Base-by-base conservation (phyloP, 2,329 filamentous ascomycete genomes). In the Diaporthe aspalathi region DNA sequence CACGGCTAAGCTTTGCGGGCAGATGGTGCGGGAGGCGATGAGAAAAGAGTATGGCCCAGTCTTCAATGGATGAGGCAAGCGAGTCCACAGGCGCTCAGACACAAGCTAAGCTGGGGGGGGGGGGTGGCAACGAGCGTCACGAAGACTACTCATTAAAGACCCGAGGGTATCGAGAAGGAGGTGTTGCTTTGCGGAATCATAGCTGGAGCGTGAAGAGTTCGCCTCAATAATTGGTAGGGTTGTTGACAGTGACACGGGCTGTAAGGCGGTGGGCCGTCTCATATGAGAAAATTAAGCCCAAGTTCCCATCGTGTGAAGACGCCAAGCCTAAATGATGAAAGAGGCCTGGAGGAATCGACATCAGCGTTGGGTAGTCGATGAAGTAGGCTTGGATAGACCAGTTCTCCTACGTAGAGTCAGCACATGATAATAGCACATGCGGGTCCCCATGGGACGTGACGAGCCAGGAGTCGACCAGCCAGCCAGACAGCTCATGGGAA, bases 11-110 rank as follows among this genome's bases (percentile, higher is more conserved):
- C 81, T 92, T 53, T 93, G 91, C 76, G 91, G 90, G 1, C 86
- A 91, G 76, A 92, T 92, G 78, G 90, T 93, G 47, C 86, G 88
- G 63, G 89, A 92, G 80, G 90, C 90, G 62, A 90, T 92, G 89
- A 90, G 86, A 82, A 91, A 89, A 79, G 91, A 92, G 78, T 91
- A 90, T 75, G 88, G 87, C 0, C 82, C 84, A n/a, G 83, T 81
- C 12, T 86, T 84, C 77, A 62, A 52, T 56, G 62, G 65, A 65
- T 71, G 49, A 71, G 24, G 27, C 43, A 49, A 5, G 27, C 20
- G 49, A 27, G 20, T 11, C 17, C 40, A 32, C 7, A 4, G 27
- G 66, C 27, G 5, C 47, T 22, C 43, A 40, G 8, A 20, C 11
- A 45, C 14, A 45, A 47, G 22, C 14, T 12, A 17, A 20, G 20